phyloP scores from a whole-genome alignment of 1,284 basidiomycete species.

The Prillingera fragicola region DNA sequence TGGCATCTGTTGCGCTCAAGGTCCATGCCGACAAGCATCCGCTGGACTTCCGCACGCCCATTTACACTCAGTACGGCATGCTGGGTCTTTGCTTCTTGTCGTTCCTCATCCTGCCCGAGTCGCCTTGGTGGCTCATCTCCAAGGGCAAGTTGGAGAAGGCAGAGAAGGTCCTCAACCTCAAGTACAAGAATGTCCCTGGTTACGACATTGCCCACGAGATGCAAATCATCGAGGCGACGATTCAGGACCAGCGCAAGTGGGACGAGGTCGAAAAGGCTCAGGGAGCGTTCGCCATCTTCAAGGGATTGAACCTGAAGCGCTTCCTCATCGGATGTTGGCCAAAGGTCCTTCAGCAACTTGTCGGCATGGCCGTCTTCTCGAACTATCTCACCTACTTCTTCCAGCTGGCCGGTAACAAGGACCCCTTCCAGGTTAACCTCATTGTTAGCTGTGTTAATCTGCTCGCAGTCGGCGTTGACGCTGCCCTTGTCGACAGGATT shows the following conservation, averaged over 20 bases:
- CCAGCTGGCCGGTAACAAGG: background rate
- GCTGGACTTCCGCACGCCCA: constrained; percentile 19
- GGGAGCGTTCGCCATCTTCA: constrained; percentile 6
- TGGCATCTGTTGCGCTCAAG: constrained; percentile 15
- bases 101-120: constrained; percentile 27
- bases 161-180: background rate
- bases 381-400: constrained; percentile 4
- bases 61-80: constrained; percentile 31
- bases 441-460: background rate
- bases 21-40: constrained; percentile 11
- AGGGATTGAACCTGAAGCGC: constrained; percentile 2
- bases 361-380: background rate
- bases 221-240: constrained; percentile 6
- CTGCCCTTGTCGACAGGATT: constrained; percentile 1
- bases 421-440: constrained; percentile 3
- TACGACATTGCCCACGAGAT: constrained; percentile 4
- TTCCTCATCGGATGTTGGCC: constrained; percentile 11
- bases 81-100: constrained; percentile 19
- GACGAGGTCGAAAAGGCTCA: background rate
- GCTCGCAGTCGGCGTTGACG: background rate
- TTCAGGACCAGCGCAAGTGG: constrained; percentile 1
- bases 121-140: constrained; percentile 19
- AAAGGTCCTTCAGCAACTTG: constrained; percentile 1
- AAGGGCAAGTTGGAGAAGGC: constrained; percentile 6
- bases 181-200: constrained; percentile 2